These are phyloP conservation scores for Metrosideros polymorpha DNA, from an alignment of 441 rosid species.

Conservation along the genomic window DNA sequence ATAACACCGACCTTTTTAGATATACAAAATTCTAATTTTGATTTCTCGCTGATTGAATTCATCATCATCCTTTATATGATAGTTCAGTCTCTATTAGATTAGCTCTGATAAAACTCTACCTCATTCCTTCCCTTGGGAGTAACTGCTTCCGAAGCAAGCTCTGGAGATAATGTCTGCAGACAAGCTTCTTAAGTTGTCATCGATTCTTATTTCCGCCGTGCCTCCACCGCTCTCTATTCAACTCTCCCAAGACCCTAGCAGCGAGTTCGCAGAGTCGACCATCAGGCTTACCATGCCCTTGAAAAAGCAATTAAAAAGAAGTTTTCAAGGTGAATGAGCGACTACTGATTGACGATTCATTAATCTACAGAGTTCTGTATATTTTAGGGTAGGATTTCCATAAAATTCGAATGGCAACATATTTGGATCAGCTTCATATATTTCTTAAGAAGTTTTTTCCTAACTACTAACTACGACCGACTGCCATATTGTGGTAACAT, in stretches of 20 bases:
- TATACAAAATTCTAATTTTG: background rate
- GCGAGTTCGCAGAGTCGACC: constrained; percentile 35
- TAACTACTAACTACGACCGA: background rate
- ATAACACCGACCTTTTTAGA: background rate
- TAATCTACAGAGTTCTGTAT: background rate
- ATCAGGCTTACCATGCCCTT: constrained; percentile 39
- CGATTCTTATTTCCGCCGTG: constrained; percentile 24
- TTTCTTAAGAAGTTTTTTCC: background rate
- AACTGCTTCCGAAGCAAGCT: constrained; percentile 62
- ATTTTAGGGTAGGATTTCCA: background rate
- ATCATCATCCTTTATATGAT: background rate
- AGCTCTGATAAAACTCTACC: constrained; percentile 6
- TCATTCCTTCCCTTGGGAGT: constrained; percentile 27
- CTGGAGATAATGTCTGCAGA: constrained; percentile 53
- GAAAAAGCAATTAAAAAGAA: background rate
- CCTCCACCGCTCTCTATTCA: constrained; percentile 20
- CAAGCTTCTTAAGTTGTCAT: constrained; percentile 30
- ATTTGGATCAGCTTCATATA: background rate
- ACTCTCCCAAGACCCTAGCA: constrained; percentile 37
- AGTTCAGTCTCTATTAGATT: background rate
- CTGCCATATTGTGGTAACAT: background rate
- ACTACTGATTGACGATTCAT: background rate
- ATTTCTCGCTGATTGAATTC: background rate
- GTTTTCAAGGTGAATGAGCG: background rate
- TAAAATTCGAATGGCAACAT: background rate